phyloP scores from a whole-genome alignment of 768 basidiomycete genomes.

The Amanita rubescens region DNA sequence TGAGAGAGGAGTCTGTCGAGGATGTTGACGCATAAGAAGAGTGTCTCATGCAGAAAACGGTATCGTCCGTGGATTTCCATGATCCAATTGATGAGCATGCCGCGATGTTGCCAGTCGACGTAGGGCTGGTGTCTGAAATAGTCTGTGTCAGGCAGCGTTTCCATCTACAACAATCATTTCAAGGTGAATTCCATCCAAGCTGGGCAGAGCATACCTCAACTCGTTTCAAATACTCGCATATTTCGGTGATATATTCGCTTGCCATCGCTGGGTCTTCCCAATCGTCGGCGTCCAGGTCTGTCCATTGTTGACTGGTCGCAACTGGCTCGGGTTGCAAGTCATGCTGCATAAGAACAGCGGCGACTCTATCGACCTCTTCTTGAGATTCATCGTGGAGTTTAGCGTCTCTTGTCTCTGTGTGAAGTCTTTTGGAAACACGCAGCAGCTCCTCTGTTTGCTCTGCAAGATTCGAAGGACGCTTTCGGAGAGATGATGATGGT shows the following conservation, averaged over 20 bases:
- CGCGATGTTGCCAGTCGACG: slow-evolving; percentile 85
- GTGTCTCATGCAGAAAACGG: slow-evolving; percentile 81
- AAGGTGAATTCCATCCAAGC: not conserved
- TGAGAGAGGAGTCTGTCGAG: slow-evolving; percentile 67
- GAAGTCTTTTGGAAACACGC: slow-evolving; percentile 55
- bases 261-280: slow-evolving; percentile 88
- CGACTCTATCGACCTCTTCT: slow-evolving; percentile 29
- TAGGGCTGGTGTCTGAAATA: slow-evolving; percentile 85
- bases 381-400: slow-evolving; percentile 29
- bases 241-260: slow-evolving; percentile 83
- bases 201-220: slow-evolving; percentile 53
- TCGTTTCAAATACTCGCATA: slow-evolving; percentile 78
- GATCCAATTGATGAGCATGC: slow-evolving; percentile 88
- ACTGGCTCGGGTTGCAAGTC: slow-evolving; percentile 26
- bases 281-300: slow-evolving; percentile 84
- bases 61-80: slow-evolving; percentile 87
- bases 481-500: slow-evolving; percentile 9
- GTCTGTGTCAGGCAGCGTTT: slow-evolving; percentile 70
- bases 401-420: slow-evolving; percentile 37
- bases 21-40: slow-evolving; percentile 85
- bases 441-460: slow-evolving; percentile 42
- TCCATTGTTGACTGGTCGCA: slow-evolving; percentile 52
- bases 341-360: slow-evolving; percentile 27
- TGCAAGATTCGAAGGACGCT: slow-evolving; percentile 14
- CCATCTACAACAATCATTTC: slow-evolving; percentile 36